A percentile compares a stretch with the other conserved stretches of the same genome.
Conservation (phyloP, 169 alveolate species). For the Cardiosporidium cionae region DNA sequence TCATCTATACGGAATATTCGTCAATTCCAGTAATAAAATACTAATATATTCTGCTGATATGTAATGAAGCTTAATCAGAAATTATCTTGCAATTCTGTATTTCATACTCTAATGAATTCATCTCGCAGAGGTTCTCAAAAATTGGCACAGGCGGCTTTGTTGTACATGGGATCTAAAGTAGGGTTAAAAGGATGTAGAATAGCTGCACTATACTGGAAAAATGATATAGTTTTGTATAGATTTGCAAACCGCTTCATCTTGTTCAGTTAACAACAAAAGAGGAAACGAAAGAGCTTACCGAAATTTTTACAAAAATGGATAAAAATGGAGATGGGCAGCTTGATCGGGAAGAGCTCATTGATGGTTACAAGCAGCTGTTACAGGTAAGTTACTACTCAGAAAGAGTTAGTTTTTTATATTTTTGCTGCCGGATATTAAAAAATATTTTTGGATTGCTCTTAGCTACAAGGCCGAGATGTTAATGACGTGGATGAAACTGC, state of each 20-base stretch:
- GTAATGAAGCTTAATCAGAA: neutral
- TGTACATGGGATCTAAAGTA: slow-evolving; percentile 77
- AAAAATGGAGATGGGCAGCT: slow-evolving; percentile 63
- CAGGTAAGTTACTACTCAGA: slow-evolving; percentile 34
- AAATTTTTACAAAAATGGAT: slow-evolving; percentile 80
- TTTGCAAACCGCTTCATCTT: no score
- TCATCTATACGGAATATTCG: slow-evolving; percentile 32
- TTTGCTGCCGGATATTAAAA: no score
- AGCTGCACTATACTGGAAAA: no score
- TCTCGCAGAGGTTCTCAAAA: slow-evolving; percentile 61
- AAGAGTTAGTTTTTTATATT: no score
- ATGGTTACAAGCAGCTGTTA: slow-evolving; percentile 68
- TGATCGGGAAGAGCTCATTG: slow-evolving; percentile 61
- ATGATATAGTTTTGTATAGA: no score
- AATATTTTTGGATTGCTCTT: no score
- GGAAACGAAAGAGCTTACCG: slow-evolving; percentile 74
- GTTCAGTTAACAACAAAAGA: slow-evolving; percentile 64
- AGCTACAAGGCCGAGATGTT: slow-evolving; percentile 65
- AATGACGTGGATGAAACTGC: slow-evolving; percentile 51
- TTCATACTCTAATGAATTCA: neutral
- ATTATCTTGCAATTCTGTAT: no score
- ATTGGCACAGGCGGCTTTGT: slow-evolving; percentile 79
- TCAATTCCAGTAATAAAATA: neutral
- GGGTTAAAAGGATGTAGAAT: no score
- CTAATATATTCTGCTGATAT: no score